Base-by-base conservation (phyloP, 2,329 filamentous ascomycete species). In the Alternaria ventricosa region DNA sequence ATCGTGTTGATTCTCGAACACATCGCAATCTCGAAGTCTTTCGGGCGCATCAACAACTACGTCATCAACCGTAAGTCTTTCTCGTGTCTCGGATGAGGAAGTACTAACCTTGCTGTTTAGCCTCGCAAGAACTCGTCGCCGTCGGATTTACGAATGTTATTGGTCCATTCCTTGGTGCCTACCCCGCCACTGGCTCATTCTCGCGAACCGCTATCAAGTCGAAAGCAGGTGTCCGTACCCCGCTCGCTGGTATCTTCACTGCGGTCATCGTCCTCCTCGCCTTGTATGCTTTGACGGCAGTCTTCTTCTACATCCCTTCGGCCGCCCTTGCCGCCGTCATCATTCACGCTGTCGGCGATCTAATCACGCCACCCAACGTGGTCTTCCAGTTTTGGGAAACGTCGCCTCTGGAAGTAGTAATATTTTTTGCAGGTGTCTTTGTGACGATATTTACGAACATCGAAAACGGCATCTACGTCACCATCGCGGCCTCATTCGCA, bases 1-100 rank as follows among this genome's bases (percentile, higher is more conserved):
- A 97, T 98, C 69, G 94, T 99, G n/a, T 86, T 98, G 61, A 86
- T 98, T 36, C 96, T 98, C 65, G 96, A 98, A 81, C 95, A 98
- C 78, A 97, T 98, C 72, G 94, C 95, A 51, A 97, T 98, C 67
- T 93, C 94, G 18, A 99, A 98, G 80, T 97, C 95, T 0, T 98
- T 99, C 71, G 96, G 96, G 10, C 88, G 95, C 63, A 88, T 97
- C 72, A 98, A 97, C 84, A 97, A 97, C 82, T 99, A 99, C 81
- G 90, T 89, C 15, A 97, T 99, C 77, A 90, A 97, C 71, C 94
- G 60, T 62, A 62, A 62, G 60, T 27, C 4, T 3, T 27, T 47
- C 20, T 8, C 54, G 9, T n/a, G 22, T 46, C 10, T 25, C 18
- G 0, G 23, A 50, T 18, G 22, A 6, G 8, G 12, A 15, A 20